Conservation (phyloP, 805 yeast species). For the Danielia oregonensis region DNA sequence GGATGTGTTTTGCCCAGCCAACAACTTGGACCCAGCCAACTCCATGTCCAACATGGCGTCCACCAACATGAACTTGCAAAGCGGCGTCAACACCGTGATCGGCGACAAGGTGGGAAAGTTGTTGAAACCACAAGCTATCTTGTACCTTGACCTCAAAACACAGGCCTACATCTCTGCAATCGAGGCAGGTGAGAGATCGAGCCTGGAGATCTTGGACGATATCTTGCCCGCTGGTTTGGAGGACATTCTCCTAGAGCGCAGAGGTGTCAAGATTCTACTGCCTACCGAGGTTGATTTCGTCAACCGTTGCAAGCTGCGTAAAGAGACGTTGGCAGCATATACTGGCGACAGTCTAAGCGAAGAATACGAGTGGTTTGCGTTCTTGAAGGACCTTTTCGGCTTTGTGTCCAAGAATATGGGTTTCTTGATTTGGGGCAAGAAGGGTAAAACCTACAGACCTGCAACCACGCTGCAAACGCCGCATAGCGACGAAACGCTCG, state of each 20-base stretch:
- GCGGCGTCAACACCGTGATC: conserved; percentile 29
- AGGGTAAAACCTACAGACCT: conserved; percentile 19
- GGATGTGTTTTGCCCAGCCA: conserved; percentile 81
- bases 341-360: conserved; percentile 54
- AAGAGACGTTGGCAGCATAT: conserved; percentile 51
- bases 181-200: conserved; percentile 57
- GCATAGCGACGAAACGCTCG: conserved; percentile 16
- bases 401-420: conserved; percentile 75
- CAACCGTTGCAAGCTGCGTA: conserved; percentile 67
- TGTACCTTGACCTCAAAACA: conserved; percentile 85
- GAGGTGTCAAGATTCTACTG: conserved; percentile 44
- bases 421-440: conserved; percentile 65
- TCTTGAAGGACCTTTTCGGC: conserved; percentile 73
- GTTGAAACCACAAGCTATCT: conserved; percentile 73
- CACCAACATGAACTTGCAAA: conserved; percentile 29
- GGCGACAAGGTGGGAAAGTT: conserved; percentile 52
- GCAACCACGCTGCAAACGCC: conserved; percentile 7
- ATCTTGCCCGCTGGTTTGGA: conserved; percentile 69
- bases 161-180: conserved; percentile 92
- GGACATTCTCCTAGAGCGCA: conserved; percentile 38
- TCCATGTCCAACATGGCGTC: conserved; percentile 34
- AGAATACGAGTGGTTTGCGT: conserved; percentile 82
- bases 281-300: conserved; percentile 81
- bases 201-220: conserved; percentile 65
- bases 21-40: conserved; percentile 49